Conservation (phyloP, 1,284 basidiomycete genomes). For the Rhodofomes roseus region DNA sequence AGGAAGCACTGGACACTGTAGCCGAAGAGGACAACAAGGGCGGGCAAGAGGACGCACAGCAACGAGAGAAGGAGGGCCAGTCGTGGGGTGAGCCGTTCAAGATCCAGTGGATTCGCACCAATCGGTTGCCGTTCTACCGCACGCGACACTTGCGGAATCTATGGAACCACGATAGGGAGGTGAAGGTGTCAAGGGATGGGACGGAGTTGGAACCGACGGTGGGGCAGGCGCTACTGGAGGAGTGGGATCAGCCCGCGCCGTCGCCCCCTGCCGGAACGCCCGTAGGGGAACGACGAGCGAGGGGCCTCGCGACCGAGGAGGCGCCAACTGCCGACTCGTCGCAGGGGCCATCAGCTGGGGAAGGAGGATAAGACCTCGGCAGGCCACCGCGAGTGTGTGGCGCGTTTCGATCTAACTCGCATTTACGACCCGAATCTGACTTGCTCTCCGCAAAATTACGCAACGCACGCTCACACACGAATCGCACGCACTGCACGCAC, state of each 20-base stretch:
- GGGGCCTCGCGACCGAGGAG: conserved; percentile 10
- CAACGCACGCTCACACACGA: conserved; percentile 23
- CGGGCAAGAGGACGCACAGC: neutral
- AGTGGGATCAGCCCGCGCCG: conserved; percentile 55
- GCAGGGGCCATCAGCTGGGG: neutral
- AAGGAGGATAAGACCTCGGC: conserved; percentile 9
- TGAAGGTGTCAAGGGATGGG: conserved; percentile 90
- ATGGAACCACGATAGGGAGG: conserved; percentile 89
- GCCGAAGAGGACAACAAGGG: conserved; percentile 22
- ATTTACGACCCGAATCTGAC: conserved; percentile 3
- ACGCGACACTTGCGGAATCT: conserved; percentile 84
- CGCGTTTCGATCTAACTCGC: neutral
- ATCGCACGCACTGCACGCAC: conserved; percentile 20
- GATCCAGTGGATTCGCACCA: conserved; percentile 81
- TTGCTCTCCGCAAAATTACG: conserved; percentile 8
- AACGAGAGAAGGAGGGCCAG: conserved; percentile 24
- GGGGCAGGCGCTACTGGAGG: conserved; percentile 68
- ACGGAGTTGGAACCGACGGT: conserved; percentile 88
- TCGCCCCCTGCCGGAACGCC: conserved; percentile 7
- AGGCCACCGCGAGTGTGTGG: neutral
- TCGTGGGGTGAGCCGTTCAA: conserved; percentile 77
- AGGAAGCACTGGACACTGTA: conserved; percentile 15
- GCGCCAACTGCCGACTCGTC: conserved; percentile 8
- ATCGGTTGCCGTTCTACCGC: conserved; percentile 73
- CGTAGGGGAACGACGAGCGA: conserved; percentile 9